These are phyloP conservation scores for Phialocephala sp. DNA, from an alignment of 2,329 filamentous ascomycete genomes.

Conservation along the genomic window DNA sequence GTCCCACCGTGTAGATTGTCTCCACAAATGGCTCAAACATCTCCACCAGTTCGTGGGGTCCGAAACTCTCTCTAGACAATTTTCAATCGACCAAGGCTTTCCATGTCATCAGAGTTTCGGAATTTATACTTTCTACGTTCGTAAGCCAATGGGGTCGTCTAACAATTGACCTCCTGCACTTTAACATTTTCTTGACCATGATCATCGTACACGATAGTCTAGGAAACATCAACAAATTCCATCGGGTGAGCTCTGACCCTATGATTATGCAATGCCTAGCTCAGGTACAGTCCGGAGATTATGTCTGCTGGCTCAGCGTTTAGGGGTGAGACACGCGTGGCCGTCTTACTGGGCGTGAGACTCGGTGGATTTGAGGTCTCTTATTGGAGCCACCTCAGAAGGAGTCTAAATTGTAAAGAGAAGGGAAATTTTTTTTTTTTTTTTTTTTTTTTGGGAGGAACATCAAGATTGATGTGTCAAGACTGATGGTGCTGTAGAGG, in stretches of 20 bases:
- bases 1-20: neutral
- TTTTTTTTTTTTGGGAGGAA: too few relatives aligned
- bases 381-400: neutral
- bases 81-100: neutral
- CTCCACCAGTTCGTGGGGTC: neutral
- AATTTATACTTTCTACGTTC: too few relatives aligned
- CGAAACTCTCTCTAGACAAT: neutral
- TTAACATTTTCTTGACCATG: neutral
- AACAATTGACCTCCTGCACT: neutral
- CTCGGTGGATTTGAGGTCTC: neutral
- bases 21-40: neutral
- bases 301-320: neutral
- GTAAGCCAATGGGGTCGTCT: too few relatives aligned
- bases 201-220: neutral
- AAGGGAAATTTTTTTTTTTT: too few relatives aligned
- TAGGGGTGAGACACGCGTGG: conserved; percentile 4
- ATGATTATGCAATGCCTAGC: neutral
- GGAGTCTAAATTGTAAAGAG: neutral
- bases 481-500: too few relatives aligned
- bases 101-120: too few relatives aligned
- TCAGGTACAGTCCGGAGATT: neutral
- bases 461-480: too few relatives aligned
- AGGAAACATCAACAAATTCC: neutral
- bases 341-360: neutral
- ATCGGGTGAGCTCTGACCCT: neutral